Evolutionary conservation across 148 eudicot genomes (phyloP).

Genomic region (Drosera capensis): DNA sequence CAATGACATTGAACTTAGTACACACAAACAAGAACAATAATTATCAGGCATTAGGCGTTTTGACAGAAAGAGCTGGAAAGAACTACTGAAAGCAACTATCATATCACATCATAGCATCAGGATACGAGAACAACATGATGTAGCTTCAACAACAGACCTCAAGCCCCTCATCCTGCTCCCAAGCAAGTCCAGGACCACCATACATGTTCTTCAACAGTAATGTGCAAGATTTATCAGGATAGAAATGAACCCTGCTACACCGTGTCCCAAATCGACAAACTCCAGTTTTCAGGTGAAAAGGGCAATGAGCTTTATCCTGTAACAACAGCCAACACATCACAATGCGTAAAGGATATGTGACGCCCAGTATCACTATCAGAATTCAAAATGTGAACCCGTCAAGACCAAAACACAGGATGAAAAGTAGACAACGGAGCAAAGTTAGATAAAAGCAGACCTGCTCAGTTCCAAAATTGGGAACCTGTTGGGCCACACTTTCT

Average conservation of each 20-base stretch:
- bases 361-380: neutral
- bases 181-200: constrained; percentile 81
- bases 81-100: too few relatives aligned
- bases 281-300: constrained; percentile 94
- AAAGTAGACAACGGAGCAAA: neutral
- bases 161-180: constrained; percentile 99
- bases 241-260: constrained; percentile 88
- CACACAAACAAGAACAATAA: too few relatives aligned
- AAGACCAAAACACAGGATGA: neutral
- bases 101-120: constrained; percentile 20
- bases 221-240: constrained; percentile 86
- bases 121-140: constrained; percentile 76
- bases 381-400: neutral
- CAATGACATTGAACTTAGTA: too few relatives aligned
- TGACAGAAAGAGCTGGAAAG: too few relatives aligned
- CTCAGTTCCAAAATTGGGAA: constrained; percentile 95
- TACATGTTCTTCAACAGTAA: constrained; percentile 89
- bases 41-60: too few relatives aligned
- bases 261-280: constrained; percentile 86
- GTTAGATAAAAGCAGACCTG: constrained; percentile 36
- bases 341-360: neutral
- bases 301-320: constrained; percentile 98
- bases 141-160: constrained; percentile 99
- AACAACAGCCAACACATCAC: constrained; percentile 10
- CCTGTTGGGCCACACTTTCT: constrained; percentile 79